Evolutionary conservation across 1,284 basidiomycete genomes (phyloP).

Genomic region (Meira nashicola): DNA sequence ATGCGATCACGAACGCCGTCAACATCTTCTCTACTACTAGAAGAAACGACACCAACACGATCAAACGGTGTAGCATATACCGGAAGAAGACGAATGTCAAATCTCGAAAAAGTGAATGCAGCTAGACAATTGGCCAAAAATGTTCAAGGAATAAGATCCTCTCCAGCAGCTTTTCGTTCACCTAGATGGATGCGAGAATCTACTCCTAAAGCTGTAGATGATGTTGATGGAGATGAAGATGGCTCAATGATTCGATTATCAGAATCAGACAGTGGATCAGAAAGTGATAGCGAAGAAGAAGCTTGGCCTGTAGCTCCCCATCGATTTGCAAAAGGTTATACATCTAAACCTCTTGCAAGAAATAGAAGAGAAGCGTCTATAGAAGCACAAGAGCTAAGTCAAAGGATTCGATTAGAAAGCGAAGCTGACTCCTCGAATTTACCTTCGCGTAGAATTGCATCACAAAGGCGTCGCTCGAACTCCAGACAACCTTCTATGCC

Average conservation of each 20-base stretch:
- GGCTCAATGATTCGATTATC: no score
- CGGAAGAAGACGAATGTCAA: no score
- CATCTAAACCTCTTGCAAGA: background rate
- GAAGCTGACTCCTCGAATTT: background rate
- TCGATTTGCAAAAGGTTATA: background rate
- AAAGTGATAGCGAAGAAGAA: slow-evolving; percentile 26
- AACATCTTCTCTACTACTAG: no score
- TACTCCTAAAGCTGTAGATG: background rate
- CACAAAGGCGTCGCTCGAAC: background rate
- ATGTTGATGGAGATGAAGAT: background rate
- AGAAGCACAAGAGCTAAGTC: slow-evolving; percentile 9
- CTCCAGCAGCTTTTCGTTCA: no score
- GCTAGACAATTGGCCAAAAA: no score
- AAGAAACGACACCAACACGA: no score
- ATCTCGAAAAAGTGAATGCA: no score
- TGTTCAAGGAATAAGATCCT: no score
- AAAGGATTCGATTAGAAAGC: slow-evolving; percentile 27
- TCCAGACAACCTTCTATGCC: background rate
- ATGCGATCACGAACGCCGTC: no score
- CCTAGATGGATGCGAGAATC: no score
- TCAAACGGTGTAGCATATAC: no score
- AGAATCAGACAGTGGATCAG: background rate
- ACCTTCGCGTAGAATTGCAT: background rate
- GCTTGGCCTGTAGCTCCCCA: slow-evolving; percentile 18
- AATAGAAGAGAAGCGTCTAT: background rate